phyloP scores from a whole-genome alignment of 1,284 basidiomycete species.

The Tilletia indica region DNA sequence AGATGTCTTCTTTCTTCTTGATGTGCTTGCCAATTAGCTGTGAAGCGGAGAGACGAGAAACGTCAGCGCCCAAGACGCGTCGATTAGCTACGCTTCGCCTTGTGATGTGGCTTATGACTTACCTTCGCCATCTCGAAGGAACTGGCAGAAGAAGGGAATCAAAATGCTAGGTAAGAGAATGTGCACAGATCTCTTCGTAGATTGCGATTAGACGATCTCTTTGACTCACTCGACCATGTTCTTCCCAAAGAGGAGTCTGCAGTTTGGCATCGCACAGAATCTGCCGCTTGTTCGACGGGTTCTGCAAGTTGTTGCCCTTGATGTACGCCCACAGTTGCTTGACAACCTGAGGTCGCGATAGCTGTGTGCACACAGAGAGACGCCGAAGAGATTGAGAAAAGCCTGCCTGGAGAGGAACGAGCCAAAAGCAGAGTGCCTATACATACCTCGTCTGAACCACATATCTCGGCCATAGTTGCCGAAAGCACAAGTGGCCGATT shows the following conservation, averaged over 20 bases:
- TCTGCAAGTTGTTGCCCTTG: conserved; percentile 73
- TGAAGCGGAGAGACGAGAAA: neutral
- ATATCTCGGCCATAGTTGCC: conserved; percentile 47
- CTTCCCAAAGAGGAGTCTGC: conserved; percentile 69
- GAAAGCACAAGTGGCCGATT: conserved; percentile 50
- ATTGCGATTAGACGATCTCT: too few relatives aligned
- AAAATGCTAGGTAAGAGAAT: neutral
- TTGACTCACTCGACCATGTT: conserved; percentile 66
- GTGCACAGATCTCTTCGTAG: too few relatives aligned
- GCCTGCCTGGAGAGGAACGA: too few relatives aligned
- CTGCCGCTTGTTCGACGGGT: conserved; percentile 68
- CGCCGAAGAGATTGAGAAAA: neutral
- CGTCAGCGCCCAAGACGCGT: too few relatives aligned
- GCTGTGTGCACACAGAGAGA: conserved; percentile 52
- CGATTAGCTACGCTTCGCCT: too few relatives aligned
- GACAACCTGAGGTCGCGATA: conserved; percentile 82
- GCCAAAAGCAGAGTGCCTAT: neutral
- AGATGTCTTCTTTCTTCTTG: conserved; percentile 43
- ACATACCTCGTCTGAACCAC: conserved; percentile 48
- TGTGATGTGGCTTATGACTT: conserved; percentile 11
- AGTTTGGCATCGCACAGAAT: conserved; percentile 75
- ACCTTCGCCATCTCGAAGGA: conserved; percentile 55
- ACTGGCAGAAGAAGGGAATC: conserved; percentile 22
- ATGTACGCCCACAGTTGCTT: conserved; percentile 84
- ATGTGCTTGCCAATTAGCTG: conserved; percentile 50